Evolutionary conservation across 352 stramenopile genomes (phyloP).

Genomic region (Aphanomyces cochlioides): DNA sequence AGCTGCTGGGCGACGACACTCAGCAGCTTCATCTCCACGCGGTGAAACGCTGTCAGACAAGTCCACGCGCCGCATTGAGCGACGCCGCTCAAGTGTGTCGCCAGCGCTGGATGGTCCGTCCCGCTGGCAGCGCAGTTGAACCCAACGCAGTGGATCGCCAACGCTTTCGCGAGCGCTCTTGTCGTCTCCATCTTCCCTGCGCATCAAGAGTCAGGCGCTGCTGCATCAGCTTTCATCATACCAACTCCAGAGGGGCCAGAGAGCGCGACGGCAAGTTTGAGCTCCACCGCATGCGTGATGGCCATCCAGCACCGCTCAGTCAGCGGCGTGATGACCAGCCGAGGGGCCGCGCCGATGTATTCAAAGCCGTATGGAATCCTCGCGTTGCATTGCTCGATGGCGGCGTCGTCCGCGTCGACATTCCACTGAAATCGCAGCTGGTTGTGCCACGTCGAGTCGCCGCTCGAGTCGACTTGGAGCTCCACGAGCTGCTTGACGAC

Average conservation of each 20-base stretch:
- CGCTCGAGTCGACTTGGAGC: slow-evolving; percentile 44
- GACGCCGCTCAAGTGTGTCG: slow-evolving; percentile 82
- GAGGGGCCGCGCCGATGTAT: slow-evolving; percentile 87
- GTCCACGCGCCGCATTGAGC: slow-evolving; percentile 73
- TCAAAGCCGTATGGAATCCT: slow-evolving; percentile 85
- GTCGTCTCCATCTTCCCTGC: slow-evolving; percentile 92
- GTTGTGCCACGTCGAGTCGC: slow-evolving; percentile 70
- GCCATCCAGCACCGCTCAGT: slow-evolving; percentile 94
- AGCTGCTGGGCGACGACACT: slow-evolving; percentile 87
- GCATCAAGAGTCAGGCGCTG: neutral
- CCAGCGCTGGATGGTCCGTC: slow-evolving; percentile 89
- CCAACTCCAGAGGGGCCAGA: slow-evolving; percentile 84
- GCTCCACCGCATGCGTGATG: slow-evolving; percentile 83
- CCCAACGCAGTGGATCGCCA: slow-evolving; percentile 92
- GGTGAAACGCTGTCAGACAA: slow-evolving; percentile 89
- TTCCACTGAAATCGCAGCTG: slow-evolving; percentile 76
- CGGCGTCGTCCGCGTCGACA: slow-evolving; percentile 54
- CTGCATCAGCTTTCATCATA: neutral
- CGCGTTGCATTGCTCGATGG: slow-evolving; percentile 62
- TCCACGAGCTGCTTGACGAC: slow-evolving; percentile 62
- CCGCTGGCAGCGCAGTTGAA: slow-evolving; percentile 94
- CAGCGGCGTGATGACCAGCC: slow-evolving; percentile 91
- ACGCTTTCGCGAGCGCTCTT: slow-evolving; percentile 89
- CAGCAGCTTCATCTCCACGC: slow-evolving; percentile 85
- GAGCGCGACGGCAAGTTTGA: slow-evolving; percentile 85